phyloP scores from a whole-genome alignment of 1,284 basidiomycete genomes.

The Coniophora puteana region DNA sequence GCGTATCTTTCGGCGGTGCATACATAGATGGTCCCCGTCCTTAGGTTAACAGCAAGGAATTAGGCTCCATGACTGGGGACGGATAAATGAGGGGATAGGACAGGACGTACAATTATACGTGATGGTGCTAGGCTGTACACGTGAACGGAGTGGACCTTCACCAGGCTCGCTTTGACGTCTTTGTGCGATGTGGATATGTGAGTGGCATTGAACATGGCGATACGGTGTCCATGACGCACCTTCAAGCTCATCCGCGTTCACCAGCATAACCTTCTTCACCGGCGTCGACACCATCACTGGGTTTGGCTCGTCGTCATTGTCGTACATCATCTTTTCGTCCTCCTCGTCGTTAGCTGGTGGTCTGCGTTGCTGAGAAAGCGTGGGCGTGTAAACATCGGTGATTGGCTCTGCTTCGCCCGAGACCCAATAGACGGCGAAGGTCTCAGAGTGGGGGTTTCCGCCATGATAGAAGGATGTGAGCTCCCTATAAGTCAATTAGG shows the following conservation, averaged over 20 bases:
- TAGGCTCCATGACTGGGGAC: not conserved
- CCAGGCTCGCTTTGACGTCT: slow-evolving; percentile 43
- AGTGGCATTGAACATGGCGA: not conserved
- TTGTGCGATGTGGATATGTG: slow-evolving; percentile 29
- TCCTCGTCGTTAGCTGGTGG: slow-evolving; percentile 24
- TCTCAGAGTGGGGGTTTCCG: slow-evolving; percentile 33
- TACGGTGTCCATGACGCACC: slow-evolving; percentile 35
- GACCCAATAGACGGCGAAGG: slow-evolving; percentile 64
- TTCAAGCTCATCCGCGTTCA: slow-evolving; percentile 56
- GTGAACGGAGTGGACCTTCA: slow-evolving; percentile 49
- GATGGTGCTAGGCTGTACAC: slow-evolving; percentile 67
- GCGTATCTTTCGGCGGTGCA: too few relatives aligned
- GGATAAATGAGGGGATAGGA: not conserved
- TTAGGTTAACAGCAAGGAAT: slow-evolving; percentile 3
- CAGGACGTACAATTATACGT: slow-evolving; percentile 46
- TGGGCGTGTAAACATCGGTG: slow-evolving; percentile 5
- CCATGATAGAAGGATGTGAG: slow-evolving; percentile 53
- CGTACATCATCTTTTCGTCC: slow-evolving; percentile 40
- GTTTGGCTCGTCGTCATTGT: slow-evolving; percentile 23
- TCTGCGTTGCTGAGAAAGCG: too few relatives aligned
- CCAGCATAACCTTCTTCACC: slow-evolving; percentile 47
- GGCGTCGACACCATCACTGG: slow-evolving; percentile 33
- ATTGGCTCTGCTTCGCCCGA: slow-evolving; percentile 43
- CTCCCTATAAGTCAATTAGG: slow-evolving; percentile 38
- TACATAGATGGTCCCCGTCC: too few relatives aligned